Evolutionary conservation across 768 basidiomycete genomes (phyloP), one percentile per base, ranked within the genome.

Genomic region (Podaxis sp.): DNA sequence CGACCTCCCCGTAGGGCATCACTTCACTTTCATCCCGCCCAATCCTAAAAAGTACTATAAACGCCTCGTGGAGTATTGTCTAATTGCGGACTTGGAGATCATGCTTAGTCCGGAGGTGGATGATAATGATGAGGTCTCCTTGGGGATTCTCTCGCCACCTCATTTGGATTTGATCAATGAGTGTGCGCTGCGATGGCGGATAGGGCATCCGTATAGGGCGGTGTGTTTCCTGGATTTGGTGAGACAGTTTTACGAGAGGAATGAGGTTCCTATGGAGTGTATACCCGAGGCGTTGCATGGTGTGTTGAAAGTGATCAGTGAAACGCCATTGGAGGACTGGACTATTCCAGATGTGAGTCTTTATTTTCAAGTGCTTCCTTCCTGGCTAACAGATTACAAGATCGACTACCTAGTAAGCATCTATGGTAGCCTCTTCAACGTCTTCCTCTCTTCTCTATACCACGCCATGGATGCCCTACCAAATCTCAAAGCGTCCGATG

Each of bases 211-310:
- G 17, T 92, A 90, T 70, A 87, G 91, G 37, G 87, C 84, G 0
- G 82, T 87, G 10, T 89, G 87, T 69, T 97, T 96, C 77, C 76
- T 97, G 68, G 90, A 93, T 59, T 80, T 94, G 58, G 92, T 98
- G 57, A 89, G 87, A 65, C 86, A 89, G 55, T 88, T 95, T 71
- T 97, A 90, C 70, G 91, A 95, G 75, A 85, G 90, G 37, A 89
- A 91, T 65, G 89, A 95, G 65, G 93, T 99, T 4, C 97, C 97
- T 1, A 78, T 96, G 70, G 96, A 96, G 70, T 99, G 97, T 73
- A 86, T 99, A 57, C 91, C 91, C 0, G 97, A 98, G 74, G 96
- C 93, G 11, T 74, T 97, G 52, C 83, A 86, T 50, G 86, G 85
- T 61, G 82, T 96, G 20, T 75, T 81, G 20, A 91, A 90, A 71